Conservation (phyloP, 441 rosid genomes). For the Corymbia citriodora region DNA sequence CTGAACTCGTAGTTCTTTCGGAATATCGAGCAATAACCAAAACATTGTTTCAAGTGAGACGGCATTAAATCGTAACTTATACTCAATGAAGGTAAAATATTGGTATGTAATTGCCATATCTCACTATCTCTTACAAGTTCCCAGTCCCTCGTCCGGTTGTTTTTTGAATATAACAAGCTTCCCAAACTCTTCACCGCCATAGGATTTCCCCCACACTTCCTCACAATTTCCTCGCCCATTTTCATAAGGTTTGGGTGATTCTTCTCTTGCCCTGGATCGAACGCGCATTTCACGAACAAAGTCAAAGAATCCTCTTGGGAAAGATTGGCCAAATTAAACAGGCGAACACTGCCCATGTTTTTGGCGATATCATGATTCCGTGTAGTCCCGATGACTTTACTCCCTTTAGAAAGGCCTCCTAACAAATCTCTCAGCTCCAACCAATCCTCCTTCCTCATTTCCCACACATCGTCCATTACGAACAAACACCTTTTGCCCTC, state of each 20-base stretch:
- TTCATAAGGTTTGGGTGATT: accelerated
- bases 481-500: constrained; percentile 5
- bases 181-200: constrained; percentile 14
- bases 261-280: neutral
- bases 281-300: neutral
- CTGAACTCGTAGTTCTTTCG: neutral
- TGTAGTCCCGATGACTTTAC: constrained; percentile 6
- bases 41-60: constrained; percentile 8
- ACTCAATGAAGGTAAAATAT: neutral
- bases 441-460: constrained; percentile 12
- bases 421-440: neutral
- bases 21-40: constrained; percentile 11
- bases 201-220: constrained; percentile 11
- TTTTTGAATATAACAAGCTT: neutral
- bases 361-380: neutral
- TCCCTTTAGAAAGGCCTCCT: constrained; percentile 5
- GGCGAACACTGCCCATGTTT: neutral
- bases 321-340: neutral
- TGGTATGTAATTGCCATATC: neutral
- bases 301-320: neutral
- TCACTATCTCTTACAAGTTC: neutral
- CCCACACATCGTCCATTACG: constrained; percentile 18
- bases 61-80: constrained; percentile 1
- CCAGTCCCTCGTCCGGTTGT: neutral
- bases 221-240: neutral